Conservation (phyloP, 2,329 filamentous ascomycete species). For the Fusarium robinianum region DNA sequence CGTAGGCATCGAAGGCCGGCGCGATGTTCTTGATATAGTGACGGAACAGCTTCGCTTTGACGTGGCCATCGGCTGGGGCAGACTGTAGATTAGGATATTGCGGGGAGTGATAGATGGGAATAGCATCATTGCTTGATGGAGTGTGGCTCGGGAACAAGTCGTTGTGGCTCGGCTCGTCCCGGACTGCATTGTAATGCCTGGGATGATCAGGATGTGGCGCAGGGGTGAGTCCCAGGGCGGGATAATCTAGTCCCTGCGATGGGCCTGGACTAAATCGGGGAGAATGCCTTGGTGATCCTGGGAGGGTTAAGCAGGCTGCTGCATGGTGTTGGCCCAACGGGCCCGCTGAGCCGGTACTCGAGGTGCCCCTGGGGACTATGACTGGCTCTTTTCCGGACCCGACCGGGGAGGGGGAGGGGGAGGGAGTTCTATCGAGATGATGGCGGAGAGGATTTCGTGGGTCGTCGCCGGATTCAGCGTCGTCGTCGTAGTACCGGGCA, state of each 20-base stretch:
- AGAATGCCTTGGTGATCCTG: conserved; percentile 5
- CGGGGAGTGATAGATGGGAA: not conserved
- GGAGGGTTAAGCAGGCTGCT: not conserved
- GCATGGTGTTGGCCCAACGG: too few species aligned
- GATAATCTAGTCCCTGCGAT: not conserved
- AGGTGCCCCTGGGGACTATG: not conserved
- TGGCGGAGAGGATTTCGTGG: conserved; percentile 1
- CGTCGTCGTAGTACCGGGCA: conserved; percentile 16
- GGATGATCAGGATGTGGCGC: not conserved
- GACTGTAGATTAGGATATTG: conserved; percentile 1
- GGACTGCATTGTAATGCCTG: not conserved
- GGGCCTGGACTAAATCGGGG: not conserved
- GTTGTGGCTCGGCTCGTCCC: not conserved
- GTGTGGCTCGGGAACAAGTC: conserved; percentile 4
- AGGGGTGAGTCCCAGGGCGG: not conserved
- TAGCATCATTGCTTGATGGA: conserved; percentile 6
- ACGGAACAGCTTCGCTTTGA: conserved; percentile 17
- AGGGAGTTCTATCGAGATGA: not conserved
- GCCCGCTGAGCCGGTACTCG: conserved; percentile 7
- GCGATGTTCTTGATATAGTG: conserved; percentile 23
- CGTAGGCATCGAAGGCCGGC: conserved; percentile 24
- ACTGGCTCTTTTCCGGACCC: conserved; percentile 6
- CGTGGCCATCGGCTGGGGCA: conserved; percentile 12
- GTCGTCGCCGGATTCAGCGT: conserved; percentile 9
- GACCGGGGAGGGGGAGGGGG: not conserved